Evolutionary conservation across 1,284 basidiomycete species (phyloP).

Genomic region (Neonothopanus nambi): DNA sequence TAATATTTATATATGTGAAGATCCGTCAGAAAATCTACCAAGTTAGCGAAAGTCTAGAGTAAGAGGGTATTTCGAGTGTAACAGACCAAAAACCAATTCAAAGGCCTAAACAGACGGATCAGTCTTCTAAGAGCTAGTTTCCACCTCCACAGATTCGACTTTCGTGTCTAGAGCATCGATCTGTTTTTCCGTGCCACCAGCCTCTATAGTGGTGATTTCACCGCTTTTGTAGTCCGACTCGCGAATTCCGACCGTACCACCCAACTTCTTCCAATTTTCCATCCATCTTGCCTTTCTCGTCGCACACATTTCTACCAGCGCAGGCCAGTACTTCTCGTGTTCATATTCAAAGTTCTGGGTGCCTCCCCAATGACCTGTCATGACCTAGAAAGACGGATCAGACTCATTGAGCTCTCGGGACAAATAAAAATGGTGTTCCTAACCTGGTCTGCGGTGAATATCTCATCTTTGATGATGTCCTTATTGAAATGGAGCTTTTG

Average conservation of each 20-base stretch:
- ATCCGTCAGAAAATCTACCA: too few relatives aligned
- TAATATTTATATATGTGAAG: too few relatives aligned
- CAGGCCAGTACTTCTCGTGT: conserved; percentile 76
- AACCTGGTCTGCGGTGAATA: conserved; percentile 59
- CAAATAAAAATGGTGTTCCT: conserved; percentile 30
- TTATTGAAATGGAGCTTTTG: conserved; percentile 74
- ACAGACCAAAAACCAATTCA: too few relatives aligned
- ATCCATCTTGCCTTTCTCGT: conserved; percentile 51
- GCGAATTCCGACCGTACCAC: conserved; percentile 63
- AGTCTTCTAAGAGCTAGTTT: too few relatives aligned
- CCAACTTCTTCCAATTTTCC: conserved; percentile 62
- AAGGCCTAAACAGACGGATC: too few relatives aligned
- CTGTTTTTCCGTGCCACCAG: background rate
- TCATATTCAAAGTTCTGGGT: conserved; percentile 62
- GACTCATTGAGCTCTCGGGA: background rate
- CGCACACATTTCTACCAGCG: conserved; percentile 56
- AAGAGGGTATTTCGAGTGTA: too few relatives aligned
- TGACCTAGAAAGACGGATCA: conserved; percentile 51
- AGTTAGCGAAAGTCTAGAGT: too few relatives aligned
- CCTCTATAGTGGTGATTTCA: background rate
- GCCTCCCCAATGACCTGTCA: conserved; percentile 66
- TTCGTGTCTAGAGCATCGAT: too few relatives aligned
- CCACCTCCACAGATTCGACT: too few relatives aligned
- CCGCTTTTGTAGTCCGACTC: conserved; percentile 70
- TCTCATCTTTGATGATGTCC: conserved; percentile 53